A percentile compares a stretch with the other conserved stretches of the same genome.
These are phyloP conservation scores for Ochetophila trinervis DNA, from an alignment of 306 rosid species.

Conservation along the genomic window DNA sequence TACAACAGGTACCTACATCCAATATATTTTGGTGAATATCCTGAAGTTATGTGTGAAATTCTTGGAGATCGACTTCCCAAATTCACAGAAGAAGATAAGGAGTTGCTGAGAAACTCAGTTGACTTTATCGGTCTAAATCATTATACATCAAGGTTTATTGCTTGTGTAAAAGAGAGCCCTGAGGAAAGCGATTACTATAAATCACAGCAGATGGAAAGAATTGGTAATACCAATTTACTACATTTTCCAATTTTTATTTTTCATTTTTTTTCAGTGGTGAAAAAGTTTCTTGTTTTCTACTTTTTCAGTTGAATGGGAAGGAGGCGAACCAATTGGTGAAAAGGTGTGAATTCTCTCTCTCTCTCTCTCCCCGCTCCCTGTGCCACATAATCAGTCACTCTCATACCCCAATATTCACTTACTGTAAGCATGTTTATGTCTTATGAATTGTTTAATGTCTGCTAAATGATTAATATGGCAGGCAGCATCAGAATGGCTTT, in stretches of 20 bases:
- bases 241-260: neutral
- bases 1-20: slow-evolving; percentile 72
- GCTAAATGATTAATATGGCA: slow-evolving; percentile 36
- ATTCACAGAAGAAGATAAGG: slow-evolving; percentile 73
- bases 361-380: slow-evolving; percentile 6
- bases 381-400: neutral
- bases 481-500: slow-evolving; percentile 99
- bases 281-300: slow-evolving; percentile 18
- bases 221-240: slow-evolving; percentile 38
- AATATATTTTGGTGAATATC: slow-evolving; percentile 75
- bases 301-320: slow-evolving; percentile 78
- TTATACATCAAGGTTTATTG: slow-evolving; percentile 82
- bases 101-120: slow-evolving; percentile 51
- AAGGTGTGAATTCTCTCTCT: slow-evolving; percentile 46
- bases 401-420: neutral
- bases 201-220: slow-evolving; percentile 54
- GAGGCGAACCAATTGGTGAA: slow-evolving; percentile 76
- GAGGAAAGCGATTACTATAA: slow-evolving; percentile 43
- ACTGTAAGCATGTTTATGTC: neutral
- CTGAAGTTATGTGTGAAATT: slow-evolving; percentile 65
- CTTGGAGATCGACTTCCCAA: slow-evolving; percentile 82
- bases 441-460: slow-evolving; percentile 5
- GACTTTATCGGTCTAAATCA: slow-evolving; percentile 87
- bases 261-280: neutral
- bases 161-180: slow-evolving; percentile 40